Evolutionary conservation across 352 stramenopile species (phyloP).

Genomic region (Phytophthora pseudosyringae): DNA sequence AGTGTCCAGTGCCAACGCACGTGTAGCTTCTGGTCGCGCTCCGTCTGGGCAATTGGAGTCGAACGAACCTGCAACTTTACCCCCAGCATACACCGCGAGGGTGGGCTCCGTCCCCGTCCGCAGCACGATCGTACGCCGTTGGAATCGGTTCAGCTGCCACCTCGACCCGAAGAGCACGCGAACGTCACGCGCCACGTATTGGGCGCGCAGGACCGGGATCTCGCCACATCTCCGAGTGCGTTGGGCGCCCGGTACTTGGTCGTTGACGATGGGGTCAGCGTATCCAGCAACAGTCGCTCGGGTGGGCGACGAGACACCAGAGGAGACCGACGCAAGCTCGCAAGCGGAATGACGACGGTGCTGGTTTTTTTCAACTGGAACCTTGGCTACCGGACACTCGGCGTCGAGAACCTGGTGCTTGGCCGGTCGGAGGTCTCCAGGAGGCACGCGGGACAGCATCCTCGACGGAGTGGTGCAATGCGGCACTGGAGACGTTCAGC

Average conservation of each 20-base stretch:
- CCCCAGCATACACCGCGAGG: constrained; percentile 33
- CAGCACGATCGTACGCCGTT: constrained; percentile 46
- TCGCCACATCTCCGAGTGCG: background rate
- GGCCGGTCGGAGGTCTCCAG: background rate
- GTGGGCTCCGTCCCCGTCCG: constrained; percentile 39
- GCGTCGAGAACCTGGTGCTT: constrained; percentile 11
- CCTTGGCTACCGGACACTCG: constrained; percentile 2
- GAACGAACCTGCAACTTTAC: constrained; percentile 1
- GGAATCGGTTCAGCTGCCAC: constrained; percentile 59
- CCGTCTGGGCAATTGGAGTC: background rate
- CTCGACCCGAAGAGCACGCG: constrained; percentile 51
- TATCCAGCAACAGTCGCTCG: constrained; percentile 3
- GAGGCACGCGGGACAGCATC: constrained; percentile 32
- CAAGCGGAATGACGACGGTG: constrained; percentile 12
- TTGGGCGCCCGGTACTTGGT: background rate
- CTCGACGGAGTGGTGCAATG: background rate
- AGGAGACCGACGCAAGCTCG: constrained; percentile 1
- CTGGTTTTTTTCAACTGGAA: background rate
- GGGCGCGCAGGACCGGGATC: constrained; percentile 53
- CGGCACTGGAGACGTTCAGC: constrained; percentile 6
- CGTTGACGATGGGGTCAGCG: background rate
- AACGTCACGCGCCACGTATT: constrained; percentile 60
- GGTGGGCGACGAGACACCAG: background rate
- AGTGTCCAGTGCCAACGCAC: constrained; percentile 37
- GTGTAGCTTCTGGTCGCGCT: constrained; percentile 23